Base-by-base conservation (phyloP, 2,329 filamentous ascomycete genomes). In the Apiospora marii region DNA sequence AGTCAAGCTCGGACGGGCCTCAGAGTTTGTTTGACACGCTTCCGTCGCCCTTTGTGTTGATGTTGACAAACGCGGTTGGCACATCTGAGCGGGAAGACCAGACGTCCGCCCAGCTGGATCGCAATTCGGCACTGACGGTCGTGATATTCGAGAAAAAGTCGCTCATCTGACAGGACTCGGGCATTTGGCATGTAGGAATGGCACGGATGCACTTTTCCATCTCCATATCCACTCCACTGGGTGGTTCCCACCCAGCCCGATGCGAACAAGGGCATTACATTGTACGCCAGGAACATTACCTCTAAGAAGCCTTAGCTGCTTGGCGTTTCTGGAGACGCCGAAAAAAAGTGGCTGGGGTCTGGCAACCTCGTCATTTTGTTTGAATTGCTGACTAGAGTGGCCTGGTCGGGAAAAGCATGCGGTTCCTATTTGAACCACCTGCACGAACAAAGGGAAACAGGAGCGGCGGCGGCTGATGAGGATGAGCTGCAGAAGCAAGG, bases 1-100 rank as follows among this genome's bases (percentile, higher is more conserved):
- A 68, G 67, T 68, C 67, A 68, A 48, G 67, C 67, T 68, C 67
- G 67, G 67, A 48, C 67, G 67, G 44, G 67, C 67, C 27, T 68
- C 24, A 48, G 67, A 68, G 67, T 30, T n/a, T 46, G 41, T 48
- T 41, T 64, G 58, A 41, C 34, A 64, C 58, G 58, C 58, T 41
- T 68, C 13, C 41, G 16, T 27, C 10, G 1, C 8, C 41, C 19
- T n/a, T 14, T 48, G 24, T 68, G 44, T 68, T 68, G 67, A 64
- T 64, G 58, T 64, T 64, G 58, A 64, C 58, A 64, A 41, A 64
- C 58, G 58, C 58, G 58, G 19, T 41, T 13, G 34, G 37, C 37
- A 41, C 8, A 24, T 4, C 10, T 51, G 12, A 10, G 27, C n/a
- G 5, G n/a, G 58, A 41, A 41, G 34, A 30, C 37, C 8, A 41